These are phyloP conservation scores for Cadophora sp. DNA, from an alignment of 2,329 filamentous ascomycete genomes.

Conservation along the genomic window DNA sequence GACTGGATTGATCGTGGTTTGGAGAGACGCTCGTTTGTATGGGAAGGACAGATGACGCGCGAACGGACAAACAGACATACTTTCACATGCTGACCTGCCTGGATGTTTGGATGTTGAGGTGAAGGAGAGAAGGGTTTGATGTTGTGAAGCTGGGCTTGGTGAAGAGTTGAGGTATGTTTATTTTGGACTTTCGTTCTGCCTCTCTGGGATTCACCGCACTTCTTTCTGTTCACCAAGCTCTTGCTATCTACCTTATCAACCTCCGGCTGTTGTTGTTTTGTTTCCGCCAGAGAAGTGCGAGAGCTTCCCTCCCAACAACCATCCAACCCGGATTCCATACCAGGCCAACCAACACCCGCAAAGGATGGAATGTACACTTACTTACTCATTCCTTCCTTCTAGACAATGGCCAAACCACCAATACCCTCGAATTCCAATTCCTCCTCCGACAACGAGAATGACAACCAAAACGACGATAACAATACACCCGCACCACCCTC, in stretches of 20 bases:
- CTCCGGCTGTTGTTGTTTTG: not conserved
- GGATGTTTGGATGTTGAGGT: not conserved
- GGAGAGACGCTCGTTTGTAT: no score
- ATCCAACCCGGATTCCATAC: not conserved
- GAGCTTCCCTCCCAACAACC: not conserved
- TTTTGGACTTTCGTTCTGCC: not conserved
- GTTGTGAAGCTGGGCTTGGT: constrained; percentile 12
- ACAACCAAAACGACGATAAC: not conserved
- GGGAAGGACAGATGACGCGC: not conserved
- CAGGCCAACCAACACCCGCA: not conserved
- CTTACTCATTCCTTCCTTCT: not conserved
- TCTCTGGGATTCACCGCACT: no score
- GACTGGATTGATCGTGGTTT: no score
- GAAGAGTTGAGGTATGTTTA: constrained; percentile 2
- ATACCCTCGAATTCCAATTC: not conserved
- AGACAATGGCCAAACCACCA: constrained; percentile 17
- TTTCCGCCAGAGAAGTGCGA: not conserved
- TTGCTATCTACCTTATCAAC: not conserved
- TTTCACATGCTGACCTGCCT: constrained; percentile 5
- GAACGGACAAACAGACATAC: not conserved
- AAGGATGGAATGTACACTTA: constrained; percentile 18
- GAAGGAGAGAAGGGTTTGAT: constrained; percentile 5
- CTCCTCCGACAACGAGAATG: not conserved
- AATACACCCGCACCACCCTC: constrained; percentile 11
- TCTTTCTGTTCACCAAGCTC: no score